These are phyloP conservation scores for Cordyceps cicadae DNA, from an alignment of 2,329 filamentous ascomycete species.

Conservation along the genomic window DNA sequence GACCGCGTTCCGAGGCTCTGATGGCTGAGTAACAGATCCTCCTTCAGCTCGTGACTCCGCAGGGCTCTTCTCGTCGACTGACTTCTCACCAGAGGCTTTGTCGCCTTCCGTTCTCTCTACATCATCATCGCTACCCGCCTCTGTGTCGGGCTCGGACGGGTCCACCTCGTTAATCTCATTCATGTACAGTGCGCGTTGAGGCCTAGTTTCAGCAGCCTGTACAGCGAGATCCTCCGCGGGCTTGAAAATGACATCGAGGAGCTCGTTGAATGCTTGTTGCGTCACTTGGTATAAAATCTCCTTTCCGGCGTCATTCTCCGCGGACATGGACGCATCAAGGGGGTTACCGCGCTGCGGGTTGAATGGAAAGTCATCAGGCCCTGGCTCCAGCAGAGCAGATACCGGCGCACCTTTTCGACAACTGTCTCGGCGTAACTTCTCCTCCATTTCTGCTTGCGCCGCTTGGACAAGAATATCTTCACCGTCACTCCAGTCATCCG, in stretches of 20 bases:
- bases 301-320: conserved; percentile 74
- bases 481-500: conserved; percentile 54
- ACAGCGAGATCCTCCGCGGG: conserved; percentile 69
- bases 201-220: conserved; percentile 54
- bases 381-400: background rate
- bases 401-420: background rate
- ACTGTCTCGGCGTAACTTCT: background rate
- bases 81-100: background rate
- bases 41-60: conserved; percentile 33
- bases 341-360: conserved; percentile 40
- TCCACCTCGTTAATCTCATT: conserved; percentile 37
- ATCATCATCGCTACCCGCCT: conserved; percentile 19
- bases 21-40: conserved; percentile 35
- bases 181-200: conserved; percentile 49
- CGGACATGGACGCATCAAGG: conserved; percentile 34
- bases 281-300: conserved; percentile 88
- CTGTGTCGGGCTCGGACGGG: conserved; percentile 10
- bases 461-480: conserved; percentile 44
- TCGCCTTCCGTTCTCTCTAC: conserved; percentile 14
- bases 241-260: conserved; percentile 80
- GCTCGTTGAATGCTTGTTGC: conserved; percentile 84
- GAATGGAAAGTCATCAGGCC: conserved; percentile 40
- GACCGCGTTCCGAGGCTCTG: conserved; percentile 24
- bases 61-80: conserved; percentile 19
- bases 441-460: conserved; percentile 7